These are phyloP conservation scores for Heliosperma pusillum DNA, from an alignment of 148 eudicot genomes.

Conservation along the genomic window DNA sequence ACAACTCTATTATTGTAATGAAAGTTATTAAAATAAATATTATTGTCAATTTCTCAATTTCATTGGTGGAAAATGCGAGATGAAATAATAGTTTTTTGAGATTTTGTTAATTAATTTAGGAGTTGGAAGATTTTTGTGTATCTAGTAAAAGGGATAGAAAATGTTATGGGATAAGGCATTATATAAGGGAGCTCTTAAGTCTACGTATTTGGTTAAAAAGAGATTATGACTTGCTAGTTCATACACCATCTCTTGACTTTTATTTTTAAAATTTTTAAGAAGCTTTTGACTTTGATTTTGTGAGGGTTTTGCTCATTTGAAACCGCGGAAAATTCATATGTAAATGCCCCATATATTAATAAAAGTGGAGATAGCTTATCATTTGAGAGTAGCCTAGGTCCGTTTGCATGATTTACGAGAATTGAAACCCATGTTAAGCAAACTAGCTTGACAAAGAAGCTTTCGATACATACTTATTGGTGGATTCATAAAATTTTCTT, in stretches of 20 bases:
- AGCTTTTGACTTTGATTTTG: neutral
- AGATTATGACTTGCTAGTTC: neutral
- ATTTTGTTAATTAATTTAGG: neutral
- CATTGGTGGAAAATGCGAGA: neutral
- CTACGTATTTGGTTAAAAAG: neutral
- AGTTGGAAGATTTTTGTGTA: neutral
- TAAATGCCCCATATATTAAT: too few relatives aligned
- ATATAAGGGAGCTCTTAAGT: constrained; percentile 3
- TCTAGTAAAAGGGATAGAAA: neutral
- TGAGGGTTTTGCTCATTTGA: neutral
- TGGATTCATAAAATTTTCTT: too few relatives aligned
- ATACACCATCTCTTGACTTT: constrained; percentile 3
- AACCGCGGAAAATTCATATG: too few relatives aligned
- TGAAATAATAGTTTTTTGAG: neutral
- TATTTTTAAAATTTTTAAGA: neutral
- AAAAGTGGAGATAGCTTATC: too few relatives aligned
- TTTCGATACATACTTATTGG: neutral
- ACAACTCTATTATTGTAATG: constrained; percentile 7
- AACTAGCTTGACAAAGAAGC: neutral
- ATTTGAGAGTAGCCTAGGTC: too few relatives aligned
- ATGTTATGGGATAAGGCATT: neutral
- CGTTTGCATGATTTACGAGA: too few relatives aligned
- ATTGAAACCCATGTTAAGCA: neutral
- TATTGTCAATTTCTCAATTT: neutral
- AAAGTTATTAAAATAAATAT: neutral